Percentiles rank a stretch among this genome's conserved stretches.
These are phyloP conservation scores for Imleria badia DNA, from an alignment of 768 basidiomycete species.

Conservation along the genomic window DNA sequence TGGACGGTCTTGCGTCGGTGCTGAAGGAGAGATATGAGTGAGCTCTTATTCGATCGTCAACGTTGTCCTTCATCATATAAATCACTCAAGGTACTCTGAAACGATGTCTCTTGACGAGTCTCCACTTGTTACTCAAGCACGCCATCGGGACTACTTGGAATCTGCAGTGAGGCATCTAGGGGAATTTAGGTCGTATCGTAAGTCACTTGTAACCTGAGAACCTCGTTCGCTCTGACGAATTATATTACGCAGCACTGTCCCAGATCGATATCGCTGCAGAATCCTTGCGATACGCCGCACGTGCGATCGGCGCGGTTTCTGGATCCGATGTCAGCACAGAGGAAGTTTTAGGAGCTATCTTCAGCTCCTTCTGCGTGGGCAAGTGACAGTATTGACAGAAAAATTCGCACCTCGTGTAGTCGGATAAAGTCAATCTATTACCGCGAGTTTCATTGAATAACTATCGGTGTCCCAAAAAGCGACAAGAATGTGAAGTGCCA, in stretches of 20 bases:
- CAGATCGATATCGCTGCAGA: constrained; percentile 85
- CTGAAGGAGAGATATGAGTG: constrained; percentile 37
- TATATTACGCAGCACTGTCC: constrained; percentile 44
- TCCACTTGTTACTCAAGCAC: constrained; percentile 75
- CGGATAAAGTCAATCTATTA: constrained; percentile 1
- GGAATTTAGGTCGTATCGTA: constrained; percentile 33
- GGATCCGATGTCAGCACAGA: constrained; percentile 74
- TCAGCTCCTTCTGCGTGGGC: constrained; percentile 87
- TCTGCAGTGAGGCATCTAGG: constrained; percentile 46
- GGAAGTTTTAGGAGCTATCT: constrained; percentile 80
- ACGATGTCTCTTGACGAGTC: constrained; percentile 19
- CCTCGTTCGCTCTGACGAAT: not conserved
- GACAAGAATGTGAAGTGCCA: not conserved
- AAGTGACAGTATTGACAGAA: constrained; percentile 43
- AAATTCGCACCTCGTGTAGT: not conserved
- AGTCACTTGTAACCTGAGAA: constrained; percentile 6
- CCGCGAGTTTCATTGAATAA: not conserved
- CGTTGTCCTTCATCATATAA: not conserved
- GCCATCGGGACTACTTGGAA: constrained; percentile 78
- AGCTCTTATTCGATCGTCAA: not conserved
- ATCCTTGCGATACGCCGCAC: constrained; percentile 82
- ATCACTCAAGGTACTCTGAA: constrained; percentile 18
- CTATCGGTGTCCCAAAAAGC: not conserved
- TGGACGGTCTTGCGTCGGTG: constrained; percentile 53
- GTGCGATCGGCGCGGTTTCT: constrained; percentile 81